phyloP scores from a whole-genome alignment of 1,139 yeast species.

The Scheffersomyces segobiensis region DNA sequence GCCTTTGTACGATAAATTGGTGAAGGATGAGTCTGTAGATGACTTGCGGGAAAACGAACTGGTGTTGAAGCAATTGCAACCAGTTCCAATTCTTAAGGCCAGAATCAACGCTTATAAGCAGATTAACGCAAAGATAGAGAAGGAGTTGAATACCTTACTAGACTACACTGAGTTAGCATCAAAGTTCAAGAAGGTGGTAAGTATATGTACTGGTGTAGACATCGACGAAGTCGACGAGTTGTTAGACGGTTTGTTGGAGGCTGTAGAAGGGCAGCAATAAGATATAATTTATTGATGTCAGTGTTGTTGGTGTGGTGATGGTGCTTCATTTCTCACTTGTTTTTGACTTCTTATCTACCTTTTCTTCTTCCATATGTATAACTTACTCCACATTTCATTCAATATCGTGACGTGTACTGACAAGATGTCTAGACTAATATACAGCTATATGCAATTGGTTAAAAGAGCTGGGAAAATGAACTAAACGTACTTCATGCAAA shows the following conservation, averaged over 20 bases:
- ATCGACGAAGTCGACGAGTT: slow-evolving; percentile 73
- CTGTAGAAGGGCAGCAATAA: slow-evolving; percentile 68
- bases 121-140: slow-evolving; percentile 33
- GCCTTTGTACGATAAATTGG: slow-evolving; percentile 53
- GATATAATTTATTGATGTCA: background rate
- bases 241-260: slow-evolving; percentile 81
- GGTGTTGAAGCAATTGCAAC: slow-evolving; percentile 49
- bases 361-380: background rate
- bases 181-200: slow-evolving; percentile 85
- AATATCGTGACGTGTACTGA: background rate
- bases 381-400: background rate
- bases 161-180: slow-evolving; percentile 67
- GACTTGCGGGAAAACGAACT: slow-evolving; percentile 26
- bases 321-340: background rate
- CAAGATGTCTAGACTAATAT: background rate
- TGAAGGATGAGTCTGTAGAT: slow-evolving; percentile 31
- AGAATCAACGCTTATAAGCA: slow-evolving; percentile 73
- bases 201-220: slow-evolving; percentile 86
- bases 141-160: slow-evolving; percentile 51
- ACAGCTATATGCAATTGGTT: background rate
- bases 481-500: background rate
- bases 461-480: background rate
- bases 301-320: background rate
- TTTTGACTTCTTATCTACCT: background rate
- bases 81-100: slow-evolving; percentile 65